Base-by-base conservation (phyloP, 352 stramenopile genomes). In the Globisporangium spinosum region DNA sequence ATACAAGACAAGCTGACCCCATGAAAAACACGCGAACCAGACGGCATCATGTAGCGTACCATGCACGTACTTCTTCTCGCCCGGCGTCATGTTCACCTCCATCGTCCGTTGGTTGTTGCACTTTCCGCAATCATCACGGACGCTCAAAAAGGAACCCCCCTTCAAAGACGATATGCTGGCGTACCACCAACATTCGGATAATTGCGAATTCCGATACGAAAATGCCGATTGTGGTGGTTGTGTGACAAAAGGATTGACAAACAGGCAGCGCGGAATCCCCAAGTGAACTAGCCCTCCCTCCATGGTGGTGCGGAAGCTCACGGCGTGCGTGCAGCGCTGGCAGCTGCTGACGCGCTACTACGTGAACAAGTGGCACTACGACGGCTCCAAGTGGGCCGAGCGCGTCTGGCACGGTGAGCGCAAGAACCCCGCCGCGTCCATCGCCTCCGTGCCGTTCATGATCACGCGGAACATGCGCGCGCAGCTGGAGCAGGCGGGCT, bases 291-390 rank as follows among this genome's bases (percentile, higher is more conserved):
- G 0, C 35, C 10, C 15, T 47, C 72, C 38, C 29, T 38, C 32
- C 32, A 77, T 77, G 67, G 61, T 78, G 53, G 57, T 86, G 45
- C 77, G 67, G 53, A 72, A 77, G 35, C 71, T 89, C 62, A 73
- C 77, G 65, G 62, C 80, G 49, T 73, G 73, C 17, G 61, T 79
- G 58, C 78, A 88, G 69, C 82, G 81, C 22, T 89, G 80, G 82
- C 77, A 89, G 13, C 75, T 90, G 61, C 72, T 94, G 25, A 78
- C 77, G 34, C 82, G 82, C 51, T 92, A 93, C 71, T 92, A 94
- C 74, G 65, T 79, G 38, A 94, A 94, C 63, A 94, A 91, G 70
- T 94, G 86, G 86, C 86, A 91, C 47, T 94, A 94, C 57, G 82
- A 93, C 65, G 84, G 79, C 22, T 82, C 77, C 54, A 94, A 93